Evolutionary conservation across 306 rosid genomes (phyloP), one percentile per base, ranked within the genome.

Genomic region (Vigna angularis): DNA sequence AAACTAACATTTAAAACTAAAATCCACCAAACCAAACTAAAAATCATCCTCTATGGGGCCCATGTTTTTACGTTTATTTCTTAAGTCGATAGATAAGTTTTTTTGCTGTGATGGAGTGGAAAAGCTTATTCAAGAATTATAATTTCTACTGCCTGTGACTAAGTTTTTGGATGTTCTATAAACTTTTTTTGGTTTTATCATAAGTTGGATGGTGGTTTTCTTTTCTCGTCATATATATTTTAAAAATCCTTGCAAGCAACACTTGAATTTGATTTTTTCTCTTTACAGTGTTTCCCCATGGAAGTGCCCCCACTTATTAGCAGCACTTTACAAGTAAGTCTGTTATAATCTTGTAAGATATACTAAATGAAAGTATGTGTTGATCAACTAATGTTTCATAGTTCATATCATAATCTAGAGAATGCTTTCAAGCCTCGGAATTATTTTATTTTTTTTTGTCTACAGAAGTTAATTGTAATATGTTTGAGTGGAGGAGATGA

Each of bases 401-500:
- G 40, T 76, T 72, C 26, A 30, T 50, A 72, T 75, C 18, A 22
- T 42, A 69, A 53, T 63, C 73, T 47, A 38, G 44, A 75, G 74
- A 53, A 63, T 45, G 34, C 67, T 62, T 83, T 71, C 38, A 66
- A 71, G 45, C 76, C 78, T 6, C 1, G 9, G 42, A 36, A 32
- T 32, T 32, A 10, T 55, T 56, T 47, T 67, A 18, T 77, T 52
- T 79, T 68, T 72, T 79, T 20, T 75, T 84, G 73, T 75, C 75
- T 59, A 79, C 83, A 94, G 98, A 94, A 91, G 91, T 84, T 94
- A 73, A 80, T 88, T 80, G 88, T 88, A 64, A 68, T 88, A 64
- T 90, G 97, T 84, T 87, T 92, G 89, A 88, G 88, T 79, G 98
- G 97, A 77, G 93, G 94, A 84, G 97, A 94, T 78, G 97, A 94